Evolutionary conservation across 1,139 yeast species (phyloP).

Genomic region (Tardiomyces digboiensis): DNA sequence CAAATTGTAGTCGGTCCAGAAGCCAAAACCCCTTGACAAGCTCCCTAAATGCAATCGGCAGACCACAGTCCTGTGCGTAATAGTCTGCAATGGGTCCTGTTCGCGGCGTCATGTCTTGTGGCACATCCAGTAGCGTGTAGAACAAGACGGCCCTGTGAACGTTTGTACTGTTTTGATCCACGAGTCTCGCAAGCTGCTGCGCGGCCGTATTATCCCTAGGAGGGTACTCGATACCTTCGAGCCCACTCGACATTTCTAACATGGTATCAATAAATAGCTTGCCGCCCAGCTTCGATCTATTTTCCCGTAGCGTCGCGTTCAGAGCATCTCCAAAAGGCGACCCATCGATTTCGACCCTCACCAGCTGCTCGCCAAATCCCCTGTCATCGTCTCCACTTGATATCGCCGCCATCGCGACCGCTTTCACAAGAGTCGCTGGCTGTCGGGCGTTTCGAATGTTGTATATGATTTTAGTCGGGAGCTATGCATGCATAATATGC

Average conservation of each 20-base stretch:
- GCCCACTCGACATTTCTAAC: not conserved
- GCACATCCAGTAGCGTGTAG: not conserved
- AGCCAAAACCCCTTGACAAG: not conserved
- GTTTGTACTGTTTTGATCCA: not conserved
- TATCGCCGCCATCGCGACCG: not conserved
- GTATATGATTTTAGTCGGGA: too few species aligned
- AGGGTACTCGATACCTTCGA: not conserved
- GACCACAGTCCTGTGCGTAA: not conserved
- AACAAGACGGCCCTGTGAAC: not conserved
- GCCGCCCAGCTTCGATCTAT: not conserved
- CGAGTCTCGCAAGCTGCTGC: not conserved
- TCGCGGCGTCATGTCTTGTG: not conserved
- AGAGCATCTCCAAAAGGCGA: not conserved
- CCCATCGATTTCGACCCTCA: not conserved
- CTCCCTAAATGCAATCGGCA: not conserved
- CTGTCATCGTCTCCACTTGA: not conserved
- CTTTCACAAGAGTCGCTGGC: too few species aligned
- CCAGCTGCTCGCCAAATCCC: not conserved
- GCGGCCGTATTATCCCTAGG: not conserved
- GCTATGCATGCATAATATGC: too few species aligned
- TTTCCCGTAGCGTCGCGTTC: not conserved
- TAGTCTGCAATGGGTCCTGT: not conserved
- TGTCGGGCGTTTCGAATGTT: too few species aligned
- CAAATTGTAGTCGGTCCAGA: not conserved
- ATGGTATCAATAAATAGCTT: not conserved